phyloP scores from a whole-genome alignment of 176 grass and related monocot species.

The Oryza rufipogon region DNA sequence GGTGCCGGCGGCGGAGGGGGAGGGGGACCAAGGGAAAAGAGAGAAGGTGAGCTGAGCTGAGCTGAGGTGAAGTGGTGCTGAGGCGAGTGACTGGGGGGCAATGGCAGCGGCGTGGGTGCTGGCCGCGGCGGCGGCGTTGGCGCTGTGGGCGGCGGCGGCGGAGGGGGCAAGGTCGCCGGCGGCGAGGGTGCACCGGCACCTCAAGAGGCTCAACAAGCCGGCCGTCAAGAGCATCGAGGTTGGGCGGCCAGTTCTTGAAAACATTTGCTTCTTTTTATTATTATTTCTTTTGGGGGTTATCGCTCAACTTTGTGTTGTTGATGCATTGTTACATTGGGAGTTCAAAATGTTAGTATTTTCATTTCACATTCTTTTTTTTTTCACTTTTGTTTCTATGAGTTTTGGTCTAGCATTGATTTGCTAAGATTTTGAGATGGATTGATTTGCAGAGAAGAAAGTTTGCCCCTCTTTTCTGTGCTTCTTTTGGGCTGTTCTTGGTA shows the following conservation, averaged over 20 bases:
- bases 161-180: conserved; percentile 39
- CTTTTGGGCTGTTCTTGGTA: conserved; percentile 27
- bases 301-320: neutral
- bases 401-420: neutral
- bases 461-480: conserved; percentile 12
- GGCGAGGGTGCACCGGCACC: conserved; percentile 64
- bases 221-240: conserved; percentile 90
- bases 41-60: neutral
- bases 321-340: neutral
- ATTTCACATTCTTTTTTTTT: too few species aligned
- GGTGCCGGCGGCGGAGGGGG: neutral
- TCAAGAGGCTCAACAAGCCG: conserved; percentile 85
- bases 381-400: neutral
- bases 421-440: conserved; percentile 10
- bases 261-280: neutral
- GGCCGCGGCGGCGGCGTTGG: conserved; percentile 23
- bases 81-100: neutral
- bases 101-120: conserved; percentile 49
- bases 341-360: neutral
- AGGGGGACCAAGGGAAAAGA: neutral
- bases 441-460: neutral
- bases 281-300: neutral
- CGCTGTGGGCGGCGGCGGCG: conserved; percentile 50
- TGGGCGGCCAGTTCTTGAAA: neutral
- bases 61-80: neutral